Percentiles rank a stretch among this genome's conserved stretches.
These are phyloP conservation scores for Magnusiomyces ingens DNA, from an alignment of 1,139 yeast genomes.

Conservation along the genomic window DNA sequence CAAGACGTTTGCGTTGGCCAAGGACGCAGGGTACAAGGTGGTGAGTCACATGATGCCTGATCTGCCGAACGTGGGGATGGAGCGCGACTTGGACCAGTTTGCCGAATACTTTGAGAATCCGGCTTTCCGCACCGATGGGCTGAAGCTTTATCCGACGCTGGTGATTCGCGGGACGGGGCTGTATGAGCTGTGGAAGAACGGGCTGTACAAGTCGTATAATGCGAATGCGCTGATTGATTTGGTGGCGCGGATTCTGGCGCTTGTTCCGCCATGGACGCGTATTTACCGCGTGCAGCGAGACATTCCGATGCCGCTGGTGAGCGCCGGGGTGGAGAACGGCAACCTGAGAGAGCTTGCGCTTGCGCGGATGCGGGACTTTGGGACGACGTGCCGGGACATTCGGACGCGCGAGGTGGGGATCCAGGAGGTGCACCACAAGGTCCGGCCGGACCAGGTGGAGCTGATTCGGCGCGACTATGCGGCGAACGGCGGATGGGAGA, in stretches of 20 bases:
- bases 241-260: conserved; percentile 89
- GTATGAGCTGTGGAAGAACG: conserved; percentile 95
- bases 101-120: conserved; percentile 96
- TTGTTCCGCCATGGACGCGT: conserved; percentile 99
- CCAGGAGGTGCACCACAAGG: conserved; percentile 96
- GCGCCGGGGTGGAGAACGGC: conserved; percentile 98
- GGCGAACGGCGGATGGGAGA: conserved; percentile 99
- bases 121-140: conserved; percentile 93
- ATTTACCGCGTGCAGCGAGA: conserved; percentile 97
- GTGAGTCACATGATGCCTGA: conserved; percentile 99
- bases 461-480: conserved; percentile 89
- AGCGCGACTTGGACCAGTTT: conserved; percentile 92
- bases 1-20: conserved; percentile 90
- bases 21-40: conserved; percentile 96
- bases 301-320: conserved; percentile 97
- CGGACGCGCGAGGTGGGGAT: conserved; percentile 98
- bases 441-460: conserved; percentile 96
- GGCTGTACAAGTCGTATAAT: conserved; percentile 86
- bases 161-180: conserved; percentile 97
- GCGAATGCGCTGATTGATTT: conserved; percentile 91
- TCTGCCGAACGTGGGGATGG: conserved; percentile 97
- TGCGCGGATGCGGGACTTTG: conserved; percentile 97
- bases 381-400: conserved; percentile 94
- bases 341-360: conserved; percentile 90
- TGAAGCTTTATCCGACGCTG: conserved; percentile 89